Evolutionary conservation across 495 filamentous ascomycete species (phyloP), one percentile per base, ranked within the genome.

Genomic region (Choiromyces venosus): DNA sequence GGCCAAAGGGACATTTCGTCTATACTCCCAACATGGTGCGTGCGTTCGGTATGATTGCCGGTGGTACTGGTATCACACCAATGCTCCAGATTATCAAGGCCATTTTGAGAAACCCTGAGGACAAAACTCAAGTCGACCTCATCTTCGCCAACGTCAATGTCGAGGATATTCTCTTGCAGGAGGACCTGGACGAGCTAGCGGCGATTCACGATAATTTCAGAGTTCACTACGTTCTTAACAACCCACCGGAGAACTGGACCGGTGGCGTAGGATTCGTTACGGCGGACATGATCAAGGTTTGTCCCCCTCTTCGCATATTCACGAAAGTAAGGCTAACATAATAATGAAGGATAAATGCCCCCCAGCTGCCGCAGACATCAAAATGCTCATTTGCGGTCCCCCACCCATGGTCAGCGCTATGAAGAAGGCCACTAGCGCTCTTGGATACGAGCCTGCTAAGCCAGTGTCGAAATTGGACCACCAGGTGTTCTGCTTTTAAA

Each of bases 401-500:
- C 95, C 95, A 35, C 94, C 94, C 38, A 99, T 99, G 95, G 87
- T 99, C 74, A 90, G 89, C 81, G 95, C 94, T 18, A 92, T 99
- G 86, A 99, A 99, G 91, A 98, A 97, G 88, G 88, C 92, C 12
- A 90, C 93, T 71, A 93, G 94, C 82, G 86, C 87, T 74, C 86
- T 97, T 12, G 95, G 95, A 69, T 99, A 91, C 86, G 87, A 91
- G 82, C 97, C 97, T 87, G 89, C 95, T 40, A 88, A 88, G 71
- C 92, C 94, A 39, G 93, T 97, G 78, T 97, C 94, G 89, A 98
- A 97, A 88, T 87, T 97, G 65, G 91, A 92, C 82, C 94, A 99
- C 83, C 94, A 97, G 83, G 93, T 99, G 78, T 99, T 99, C 87
- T 94, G 93, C 83, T 97, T 99, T 86, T 97, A 92, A 85, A 44